Base-by-base conservation (phyloP, 148 eudicot genomes). In the Drosera capensis region DNA sequence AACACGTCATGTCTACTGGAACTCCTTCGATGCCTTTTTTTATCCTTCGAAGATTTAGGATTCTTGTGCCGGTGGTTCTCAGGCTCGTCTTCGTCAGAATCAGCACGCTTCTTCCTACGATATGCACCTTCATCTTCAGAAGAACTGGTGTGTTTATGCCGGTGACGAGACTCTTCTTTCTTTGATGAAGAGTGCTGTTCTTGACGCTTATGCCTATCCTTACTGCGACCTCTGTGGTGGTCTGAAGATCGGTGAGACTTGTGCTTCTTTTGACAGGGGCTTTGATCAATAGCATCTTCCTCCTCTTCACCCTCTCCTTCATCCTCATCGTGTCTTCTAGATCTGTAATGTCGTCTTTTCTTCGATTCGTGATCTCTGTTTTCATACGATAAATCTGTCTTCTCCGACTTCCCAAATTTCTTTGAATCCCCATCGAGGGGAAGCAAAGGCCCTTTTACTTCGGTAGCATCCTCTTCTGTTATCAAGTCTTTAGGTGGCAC, bases 281-380 rank as follows among this genome's bases (percentile, higher is more conserved):
- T 70, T 16, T 38, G 51, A 38, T 57, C 65, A 13, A 57, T 68
- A 19, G 50, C 53, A 3, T 48, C 47, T 0, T 59, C 60, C 2
- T 65, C 60, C 13, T 51, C 46, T 15, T 36, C 47, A 2, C 36
- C 53, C 17, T 42, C 46, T 13, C 37, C 70, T 6, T 64, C 68
- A 11, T 51, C 74, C 20, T 40, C 77, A 26, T 58, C 61, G 14
- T 29, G 53, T 22, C 31, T 65, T 13, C 45, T 63, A 45, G 81
- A 64, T 62, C 79, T 72, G 51, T 78, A 72, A 18, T 83, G 70
- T 34, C 78, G 83, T 47, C 68, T 82, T 55, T 78, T 74, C 57
- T 36, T 72, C 29, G 63, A 45, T 14, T 71, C 74, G 23, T 56
- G 68, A 31, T 56, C 45, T 57, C 71, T 86, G 49, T 61, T 68